Percentiles rank a stretch among this genome's conserved stretches.
These are phyloP conservation scores for Beauveria varroae DNA, from an alignment of 2,329 filamentous ascomycete species.

Conservation along the genomic window DNA sequence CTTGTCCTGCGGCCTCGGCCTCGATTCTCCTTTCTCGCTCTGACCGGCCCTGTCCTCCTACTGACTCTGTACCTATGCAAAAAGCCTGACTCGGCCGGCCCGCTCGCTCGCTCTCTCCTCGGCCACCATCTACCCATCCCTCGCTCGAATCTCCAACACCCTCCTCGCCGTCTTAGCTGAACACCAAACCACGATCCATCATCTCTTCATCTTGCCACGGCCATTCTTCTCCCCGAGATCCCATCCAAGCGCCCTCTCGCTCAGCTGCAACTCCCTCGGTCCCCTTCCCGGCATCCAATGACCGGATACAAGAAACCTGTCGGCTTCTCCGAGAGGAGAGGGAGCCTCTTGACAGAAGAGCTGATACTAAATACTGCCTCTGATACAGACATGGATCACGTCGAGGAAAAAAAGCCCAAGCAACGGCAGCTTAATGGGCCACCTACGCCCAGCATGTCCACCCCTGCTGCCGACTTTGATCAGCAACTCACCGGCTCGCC, in stretches of 20 bases:
- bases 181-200: not conserved
- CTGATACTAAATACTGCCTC: slow-evolving; percentile 43
- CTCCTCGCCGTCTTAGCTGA: not conserved
- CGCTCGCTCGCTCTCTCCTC: slow-evolving; percentile 2
- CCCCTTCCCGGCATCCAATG: slow-evolving; percentile 23
- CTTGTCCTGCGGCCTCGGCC: not conserved
- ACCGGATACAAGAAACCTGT: slow-evolving; percentile 40
- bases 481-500: slow-evolving; percentile 54
- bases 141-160: not conserved
- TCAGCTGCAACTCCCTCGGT: not conserved
- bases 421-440: slow-evolving; percentile 44
- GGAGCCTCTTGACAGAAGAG: slow-evolving; percentile 51
- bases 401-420: slow-evolving; percentile 46
- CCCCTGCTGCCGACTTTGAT: slow-evolving; percentile 55
- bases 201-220: not conserved
- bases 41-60: not conserved
- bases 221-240: not conserved
- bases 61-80: slow-evolving; percentile 3
- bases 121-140: not conserved
- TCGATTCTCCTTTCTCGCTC: not conserved
- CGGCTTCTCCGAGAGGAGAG: slow-evolving; percentile 55
- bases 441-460: slow-evolving; percentile 60
- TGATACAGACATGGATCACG: slow-evolving; percentile 35
- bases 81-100: slow-evolving; percentile 10
- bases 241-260: not conserved